Evolutionary conservation across 2,329 filamentous ascomycete genomes (phyloP), one percentile per base, ranked within the genome.

Genomic region (Lasiodiplodia hormozganensis): DNA sequence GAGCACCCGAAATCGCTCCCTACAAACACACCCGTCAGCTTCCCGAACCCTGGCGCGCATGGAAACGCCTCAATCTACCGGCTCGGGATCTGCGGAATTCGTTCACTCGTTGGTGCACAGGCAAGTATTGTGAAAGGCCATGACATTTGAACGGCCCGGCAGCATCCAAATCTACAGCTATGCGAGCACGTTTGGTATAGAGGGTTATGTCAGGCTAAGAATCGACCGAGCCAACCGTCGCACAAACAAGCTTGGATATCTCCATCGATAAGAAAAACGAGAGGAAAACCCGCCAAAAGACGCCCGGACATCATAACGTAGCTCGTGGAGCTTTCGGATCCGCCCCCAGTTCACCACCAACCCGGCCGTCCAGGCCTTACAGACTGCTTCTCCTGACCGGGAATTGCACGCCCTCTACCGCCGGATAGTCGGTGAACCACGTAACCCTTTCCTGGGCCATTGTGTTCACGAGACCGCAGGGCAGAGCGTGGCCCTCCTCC

Each of bases 381-480:
- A 90, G 79, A 75, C 85, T 90, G 23, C 92, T 90, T 73, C 92
- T 89, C 76, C 91, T 76, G 34, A 75, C 87, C 28, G 94, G 93
- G 77, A 93, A 97, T 70, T 85, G 84, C 14, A 99, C 92, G 4
- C 93, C 94, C 76, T 97, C 91, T 14, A 96, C 89, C 57, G 96
- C 95, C 4, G 92, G 85, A 75, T 89, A 86, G 78, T 98, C 96
- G 53, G 94, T 93, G 78, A 99, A 98, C 96, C 96, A 99, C 82
- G 90, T 96, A 76, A 94, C 93, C 75, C 93, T 91, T 72, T 97
- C 94, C 54, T 92, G 93, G 3, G 88, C 91, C 52, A 88, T 89
- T 74, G 92, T 88, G 79, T 99, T 99, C 75, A 99, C 90, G 72
- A 98, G 84, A 1, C 92, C 89, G 78, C 94, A 97, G 1, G 96